These are phyloP conservation scores for Umbellularia californica DNA, from an alignment of 164 flowering plant species.

Conservation along the genomic window DNA sequence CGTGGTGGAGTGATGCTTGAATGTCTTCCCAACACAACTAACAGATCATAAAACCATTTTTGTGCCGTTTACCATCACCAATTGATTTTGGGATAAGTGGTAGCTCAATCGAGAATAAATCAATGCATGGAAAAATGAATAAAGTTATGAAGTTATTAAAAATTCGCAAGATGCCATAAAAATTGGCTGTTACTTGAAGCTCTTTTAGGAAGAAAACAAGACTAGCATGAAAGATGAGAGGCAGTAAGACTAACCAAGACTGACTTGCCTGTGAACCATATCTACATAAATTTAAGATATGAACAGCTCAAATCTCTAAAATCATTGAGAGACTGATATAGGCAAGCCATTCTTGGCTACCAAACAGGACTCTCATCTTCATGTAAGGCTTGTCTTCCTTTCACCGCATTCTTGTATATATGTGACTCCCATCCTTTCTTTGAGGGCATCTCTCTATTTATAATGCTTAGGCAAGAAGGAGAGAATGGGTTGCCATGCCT, in stretches of 20 bases:
- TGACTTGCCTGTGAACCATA: neutral
- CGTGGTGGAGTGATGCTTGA: no score
- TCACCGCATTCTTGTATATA: neutral
- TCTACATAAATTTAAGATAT: no score
- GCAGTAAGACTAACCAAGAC: neutral
- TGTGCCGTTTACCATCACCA: no score
- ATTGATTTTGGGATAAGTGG: no score
- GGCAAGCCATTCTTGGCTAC: neutral
- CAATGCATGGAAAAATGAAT: neutral
- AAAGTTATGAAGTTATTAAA: no score
- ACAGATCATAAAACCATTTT: no score
- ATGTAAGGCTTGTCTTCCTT: neutral
- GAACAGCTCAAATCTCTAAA: neutral
- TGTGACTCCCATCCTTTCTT: neutral
- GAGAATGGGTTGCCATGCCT: neutral
- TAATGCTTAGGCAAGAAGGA: no score
- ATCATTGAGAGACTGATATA: neutral
- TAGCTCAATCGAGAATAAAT: no score
- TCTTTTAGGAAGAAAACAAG: neutral
- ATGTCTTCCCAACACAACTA: no score
- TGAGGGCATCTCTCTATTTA: neutral
- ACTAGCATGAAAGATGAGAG: neutral
- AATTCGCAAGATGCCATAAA: neutral
- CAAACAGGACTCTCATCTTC: neutral
- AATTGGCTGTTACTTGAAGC: neutral